Evolutionary conservation across 768 basidiomycete genomes (phyloP).

Genomic region (Mycena leptocephala): DNA sequence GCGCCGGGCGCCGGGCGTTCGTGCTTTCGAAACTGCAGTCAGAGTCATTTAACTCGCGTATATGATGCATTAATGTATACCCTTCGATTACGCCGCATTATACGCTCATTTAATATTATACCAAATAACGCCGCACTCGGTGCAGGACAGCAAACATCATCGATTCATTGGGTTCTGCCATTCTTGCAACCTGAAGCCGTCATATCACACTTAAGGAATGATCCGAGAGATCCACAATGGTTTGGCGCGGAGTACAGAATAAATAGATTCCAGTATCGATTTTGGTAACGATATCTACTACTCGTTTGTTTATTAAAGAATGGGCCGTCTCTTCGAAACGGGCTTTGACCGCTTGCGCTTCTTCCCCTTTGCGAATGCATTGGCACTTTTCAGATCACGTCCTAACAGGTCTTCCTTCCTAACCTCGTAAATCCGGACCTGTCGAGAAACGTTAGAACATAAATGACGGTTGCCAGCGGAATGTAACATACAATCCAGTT

Average conservation of each 20-base stretch:
- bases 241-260: constrained; percentile 13
- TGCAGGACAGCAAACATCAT: constrained; percentile 1
- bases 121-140: no score
- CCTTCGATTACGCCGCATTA: no score
- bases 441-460: constrained; percentile 25
- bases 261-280: constrained; percentile 31
- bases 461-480: background rate
- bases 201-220: no score
- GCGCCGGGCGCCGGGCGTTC: background rate
- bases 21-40: background rate
- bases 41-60: background rate
- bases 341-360: constrained; percentile 90
- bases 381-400: constrained; percentile 90
- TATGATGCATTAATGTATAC: no score
- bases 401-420: constrained; percentile 95
- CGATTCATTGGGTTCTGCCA: no score
- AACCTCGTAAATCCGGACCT: constrained; percentile 95
- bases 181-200: no score
- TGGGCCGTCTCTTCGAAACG: constrained; percentile 69
- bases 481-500: constrained; percentile 93
- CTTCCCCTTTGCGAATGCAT: constrained; percentile 89
- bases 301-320: constrained; percentile 51
- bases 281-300: constrained; percentile 21
- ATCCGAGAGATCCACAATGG: no score
- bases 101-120: background rate